Evolutionary conservation across 495 filamentous ascomycete genomes (phyloP).

Genomic region (Penicillium waksmanii): DNA sequence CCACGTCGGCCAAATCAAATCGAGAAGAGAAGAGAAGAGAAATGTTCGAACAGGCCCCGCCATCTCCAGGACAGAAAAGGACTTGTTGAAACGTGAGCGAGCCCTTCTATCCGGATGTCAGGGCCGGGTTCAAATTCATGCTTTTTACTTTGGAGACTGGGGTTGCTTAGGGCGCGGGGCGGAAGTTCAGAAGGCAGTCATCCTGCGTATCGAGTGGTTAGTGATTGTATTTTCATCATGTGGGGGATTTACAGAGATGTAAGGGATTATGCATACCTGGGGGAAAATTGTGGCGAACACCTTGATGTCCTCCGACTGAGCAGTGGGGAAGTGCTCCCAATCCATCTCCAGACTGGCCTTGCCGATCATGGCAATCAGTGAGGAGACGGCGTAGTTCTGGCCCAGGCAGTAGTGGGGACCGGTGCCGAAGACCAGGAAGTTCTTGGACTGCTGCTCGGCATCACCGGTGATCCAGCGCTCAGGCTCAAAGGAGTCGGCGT

Average conservation of each 20-base stretch:
- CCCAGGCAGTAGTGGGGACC: constrained; percentile 97
- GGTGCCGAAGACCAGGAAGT: constrained; percentile 95
- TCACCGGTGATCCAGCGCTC: constrained; percentile 91
- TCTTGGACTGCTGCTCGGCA: constrained; percentile 92
- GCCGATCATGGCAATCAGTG: constrained; percentile 88
- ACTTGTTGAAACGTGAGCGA: constrained; percentile 23
- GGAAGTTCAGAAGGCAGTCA: constrained; percentile 49
- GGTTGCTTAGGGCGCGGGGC: constrained; percentile 37
- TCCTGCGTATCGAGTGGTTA: constrained; percentile 35
- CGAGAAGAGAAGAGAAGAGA: constrained; percentile 17
- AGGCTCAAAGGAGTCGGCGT: constrained; percentile 83
- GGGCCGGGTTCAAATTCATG: constrained; percentile 27
- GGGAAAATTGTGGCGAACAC: constrained; percentile 99
- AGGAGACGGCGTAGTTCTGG: constrained; percentile 88
- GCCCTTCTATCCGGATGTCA: constrained; percentile 27
- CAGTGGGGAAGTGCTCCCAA: constrained; percentile 87
- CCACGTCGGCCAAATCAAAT: constrained; percentile 18
- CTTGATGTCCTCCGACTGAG: constrained; percentile 88
- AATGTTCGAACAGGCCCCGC: constrained; percentile 26
- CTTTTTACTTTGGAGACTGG: constrained; percentile 19
- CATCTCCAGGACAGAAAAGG: constrained; percentile 48
- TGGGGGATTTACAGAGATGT: background rate
- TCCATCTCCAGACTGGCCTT: constrained; percentile 90
- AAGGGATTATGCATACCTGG: constrained; percentile 62
- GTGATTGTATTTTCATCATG: constrained; percentile 5